phyloP scores from a whole-genome alignment of 805 yeast genomes.

The Nematodospora valgi region DNA sequence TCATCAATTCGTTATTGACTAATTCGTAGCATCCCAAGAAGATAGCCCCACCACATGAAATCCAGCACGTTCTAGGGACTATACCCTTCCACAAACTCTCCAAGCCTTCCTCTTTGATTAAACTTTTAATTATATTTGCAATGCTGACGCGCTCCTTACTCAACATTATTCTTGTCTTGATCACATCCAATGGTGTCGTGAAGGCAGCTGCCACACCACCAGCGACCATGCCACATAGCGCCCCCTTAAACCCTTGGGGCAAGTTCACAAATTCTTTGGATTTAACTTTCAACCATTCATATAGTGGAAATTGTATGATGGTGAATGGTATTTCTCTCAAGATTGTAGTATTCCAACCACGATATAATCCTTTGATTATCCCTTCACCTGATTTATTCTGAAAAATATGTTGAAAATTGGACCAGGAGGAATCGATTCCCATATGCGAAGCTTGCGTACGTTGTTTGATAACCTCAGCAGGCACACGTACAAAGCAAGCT shows the following conservation, averaged over 20 bases:
- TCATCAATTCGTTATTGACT: slow-evolving; percentile 23
- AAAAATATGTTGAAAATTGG: slow-evolving; percentile 62
- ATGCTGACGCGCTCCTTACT: slow-evolving; percentile 48
- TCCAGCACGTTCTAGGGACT: slow-evolving; percentile 97
- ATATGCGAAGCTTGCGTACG: slow-evolving; percentile 64
- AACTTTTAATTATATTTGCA: slow-evolving; percentile 43
- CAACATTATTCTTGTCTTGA: slow-evolving; percentile 85
- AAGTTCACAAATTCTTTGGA: slow-evolving; percentile 40
- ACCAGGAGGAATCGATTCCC: slow-evolving; percentile 49
- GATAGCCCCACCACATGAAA: slow-evolving; percentile 97
- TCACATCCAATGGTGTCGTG: slow-evolving; percentile 77
- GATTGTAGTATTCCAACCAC: slow-evolving; percentile 93
- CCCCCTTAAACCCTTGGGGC: slow-evolving; percentile 59
- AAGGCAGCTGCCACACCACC: slow-evolving; percentile 81
- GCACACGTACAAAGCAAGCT: slow-evolving; percentile 93
- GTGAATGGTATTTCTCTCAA: slow-evolving; percentile 97
- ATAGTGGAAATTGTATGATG: slow-evolving; percentile 89
- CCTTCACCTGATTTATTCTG: slow-evolving; percentile 76
- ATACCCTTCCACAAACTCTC: slow-evolving; percentile 75
- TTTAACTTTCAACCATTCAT: slow-evolving; percentile 70
- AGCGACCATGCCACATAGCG: slow-evolving; percentile 77
- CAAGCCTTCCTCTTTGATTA: slow-evolving; percentile 71
- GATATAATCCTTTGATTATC: slow-evolving; percentile 67
- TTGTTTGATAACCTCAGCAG: slow-evolving; percentile 95
- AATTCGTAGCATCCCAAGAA: slow-evolving; percentile 92